phyloP scores from a whole-genome alignment of 2,329 filamentous ascomycete species.

The Epichloe sp. region DNA sequence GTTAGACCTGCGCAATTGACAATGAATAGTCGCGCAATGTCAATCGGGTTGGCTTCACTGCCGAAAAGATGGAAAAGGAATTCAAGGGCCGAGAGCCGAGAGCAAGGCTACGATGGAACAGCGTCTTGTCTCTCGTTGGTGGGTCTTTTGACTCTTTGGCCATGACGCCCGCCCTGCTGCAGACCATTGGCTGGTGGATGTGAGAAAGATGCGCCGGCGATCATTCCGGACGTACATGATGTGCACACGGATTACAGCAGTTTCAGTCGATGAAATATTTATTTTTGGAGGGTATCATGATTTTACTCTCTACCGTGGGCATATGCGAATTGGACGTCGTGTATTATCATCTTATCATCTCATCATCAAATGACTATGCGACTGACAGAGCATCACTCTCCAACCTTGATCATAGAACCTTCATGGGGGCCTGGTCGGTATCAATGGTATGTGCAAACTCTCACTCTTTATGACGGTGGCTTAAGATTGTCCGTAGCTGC shows the following conservation, averaged over 20 bases:
- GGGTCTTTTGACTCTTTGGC: slow-evolving; percentile 1
- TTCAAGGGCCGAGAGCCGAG: background rate
- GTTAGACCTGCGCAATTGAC: background rate
- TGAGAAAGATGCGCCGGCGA: background rate
- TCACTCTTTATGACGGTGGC: slow-evolving; percentile 49
- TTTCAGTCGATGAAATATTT: too few relatives aligned
- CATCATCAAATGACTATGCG: background rate
- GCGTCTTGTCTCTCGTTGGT: slow-evolving; percentile 8
- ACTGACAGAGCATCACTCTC: background rate
- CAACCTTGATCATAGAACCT: background rate
- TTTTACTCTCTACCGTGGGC: background rate
- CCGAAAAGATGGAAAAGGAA: background rate
- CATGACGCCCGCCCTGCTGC: background rate
- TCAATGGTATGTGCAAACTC: background rate
- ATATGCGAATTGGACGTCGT: background rate
- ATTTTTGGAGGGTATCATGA: too few relatives aligned
- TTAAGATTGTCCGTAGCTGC: slow-evolving; percentile 73
- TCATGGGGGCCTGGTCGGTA: too few relatives aligned
- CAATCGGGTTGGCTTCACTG: background rate
- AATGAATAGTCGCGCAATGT: background rate
- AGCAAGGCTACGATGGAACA: slow-evolving; percentile 20
- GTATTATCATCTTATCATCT: background rate
- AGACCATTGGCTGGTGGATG: background rate
- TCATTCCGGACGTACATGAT: too few relatives aligned
- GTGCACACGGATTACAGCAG: too few relatives aligned